These are phyloP conservation scores for Caryopteris hybrid DNA, from an alignment of 305 asterid species.

Conservation along the genomic window DNA sequence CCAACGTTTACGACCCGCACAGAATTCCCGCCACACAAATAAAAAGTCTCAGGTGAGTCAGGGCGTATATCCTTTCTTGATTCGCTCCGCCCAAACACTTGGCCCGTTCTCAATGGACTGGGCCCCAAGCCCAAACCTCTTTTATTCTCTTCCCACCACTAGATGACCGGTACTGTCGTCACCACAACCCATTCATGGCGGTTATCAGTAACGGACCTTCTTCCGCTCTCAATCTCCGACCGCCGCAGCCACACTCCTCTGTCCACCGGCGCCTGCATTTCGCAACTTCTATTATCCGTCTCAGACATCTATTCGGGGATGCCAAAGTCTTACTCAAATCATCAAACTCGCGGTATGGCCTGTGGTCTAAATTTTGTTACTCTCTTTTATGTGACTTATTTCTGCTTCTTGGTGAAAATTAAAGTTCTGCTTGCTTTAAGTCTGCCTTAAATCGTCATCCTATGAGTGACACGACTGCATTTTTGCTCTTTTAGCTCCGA, in stretches of 20 bases:
- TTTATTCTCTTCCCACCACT: slow-evolving; percentile 11
- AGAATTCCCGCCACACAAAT: no score
- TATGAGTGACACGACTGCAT: not conserved
- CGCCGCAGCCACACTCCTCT: not conserved
- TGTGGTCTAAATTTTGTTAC: not conserved
- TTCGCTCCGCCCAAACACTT: not conserved
- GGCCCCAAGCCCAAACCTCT: slow-evolving; percentile 23
- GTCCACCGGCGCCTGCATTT: slow-evolving; percentile 17
- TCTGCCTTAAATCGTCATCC: not conserved
- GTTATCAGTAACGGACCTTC: slow-evolving; percentile 26
- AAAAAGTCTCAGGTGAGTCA: no score
- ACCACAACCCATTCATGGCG: slow-evolving; percentile 36
- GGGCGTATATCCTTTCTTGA: not conserved
- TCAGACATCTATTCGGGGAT: slow-evolving; percentile 6
- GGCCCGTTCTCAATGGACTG: not conserved
- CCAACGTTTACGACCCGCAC: no score
- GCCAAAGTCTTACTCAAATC: slow-evolving; percentile 17
- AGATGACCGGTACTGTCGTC: not conserved
- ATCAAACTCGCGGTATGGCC: slow-evolving; percentile 26
- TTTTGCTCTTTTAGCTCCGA: not conserved
- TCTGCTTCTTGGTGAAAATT: not conserved
- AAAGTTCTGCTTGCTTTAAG: not conserved
- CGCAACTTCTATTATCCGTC: not conserved
- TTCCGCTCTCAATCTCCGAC: slow-evolving; percentile 21
- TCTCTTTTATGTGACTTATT: not conserved